Evolutionary conservation across 768 basidiomycete genomes (phyloP).

Genomic region (Phylloporus rhodoxanthus): DNA sequence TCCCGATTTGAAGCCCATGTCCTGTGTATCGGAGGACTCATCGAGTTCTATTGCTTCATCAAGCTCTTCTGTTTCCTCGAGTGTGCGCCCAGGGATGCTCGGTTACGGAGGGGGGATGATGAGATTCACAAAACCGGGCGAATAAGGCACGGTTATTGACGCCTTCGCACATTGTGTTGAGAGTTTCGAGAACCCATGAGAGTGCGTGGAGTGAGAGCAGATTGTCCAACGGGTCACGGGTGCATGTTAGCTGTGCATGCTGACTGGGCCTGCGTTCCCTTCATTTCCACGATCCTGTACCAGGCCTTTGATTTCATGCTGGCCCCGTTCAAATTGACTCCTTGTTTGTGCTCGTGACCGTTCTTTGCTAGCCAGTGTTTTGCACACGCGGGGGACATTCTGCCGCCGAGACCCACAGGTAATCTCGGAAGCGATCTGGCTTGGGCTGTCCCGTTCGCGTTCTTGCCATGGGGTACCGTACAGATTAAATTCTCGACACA

Average conservation of each 20-base stretch:
- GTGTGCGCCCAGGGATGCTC: constrained; percentile 5
- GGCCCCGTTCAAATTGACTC: neutral
- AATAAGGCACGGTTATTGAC: constrained; percentile 55
- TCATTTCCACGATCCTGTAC: neutral
- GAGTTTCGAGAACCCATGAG: constrained; percentile 64
- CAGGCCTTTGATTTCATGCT: neutral
- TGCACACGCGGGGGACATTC: neutral
- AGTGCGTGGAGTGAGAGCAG: constrained; percentile 59
- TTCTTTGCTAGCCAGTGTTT: neutral
- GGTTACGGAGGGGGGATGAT: constrained; percentile 48
- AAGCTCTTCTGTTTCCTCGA: constrained; percentile 19
- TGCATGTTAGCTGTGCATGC: neutral
- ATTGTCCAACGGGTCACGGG: constrained; percentile 29
- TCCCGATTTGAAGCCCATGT: constrained; percentile 7
- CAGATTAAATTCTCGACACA: no score
- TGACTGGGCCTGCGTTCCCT: neutral
- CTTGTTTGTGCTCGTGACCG: no score
- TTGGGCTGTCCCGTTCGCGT: no score
- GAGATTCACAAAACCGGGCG: constrained; percentile 58
- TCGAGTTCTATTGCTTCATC: constrained; percentile 18
- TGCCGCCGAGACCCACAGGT: neutral
- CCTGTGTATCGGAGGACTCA: constrained; percentile 24
- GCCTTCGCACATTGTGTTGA: constrained; percentile 50
- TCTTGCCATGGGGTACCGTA: no score
- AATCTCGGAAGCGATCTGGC: no score